Base-by-base conservation (phyloP, 345 rosid genomes). In the Mallotus nudiflorus region DNA sequence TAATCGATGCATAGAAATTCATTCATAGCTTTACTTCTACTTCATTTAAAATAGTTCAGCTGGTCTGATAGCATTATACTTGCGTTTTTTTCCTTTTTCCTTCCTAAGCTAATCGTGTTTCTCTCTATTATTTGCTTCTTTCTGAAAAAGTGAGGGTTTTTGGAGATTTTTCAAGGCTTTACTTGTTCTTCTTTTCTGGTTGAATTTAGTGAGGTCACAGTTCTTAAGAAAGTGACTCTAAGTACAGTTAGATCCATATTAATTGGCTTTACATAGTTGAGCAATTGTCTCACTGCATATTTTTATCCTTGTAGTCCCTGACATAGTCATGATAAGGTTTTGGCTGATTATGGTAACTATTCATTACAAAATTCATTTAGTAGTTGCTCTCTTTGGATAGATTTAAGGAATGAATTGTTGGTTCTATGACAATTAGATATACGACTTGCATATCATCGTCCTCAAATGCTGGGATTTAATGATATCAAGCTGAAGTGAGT, bases 331-430 rank as follows among this genome's bases (percentile, higher is more conserved):
- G 13, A 19, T 29, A 16, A 42, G n/a, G 28, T 51, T 52, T n/a
- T 51, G 44, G 46, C 68, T 45, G 22, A 31, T 29, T 12, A 61
- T 51, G 59, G n/a, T 69, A 51, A 58, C 13, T 56, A 46, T 24
- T 45, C 20, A 35, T 52, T 69, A 9, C 39, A 50, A 48, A 59
- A 51, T 51, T 39, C 52, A 50, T 42, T 63, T 19, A 37, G n/a
- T 51, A 9, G 31, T 25, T 66, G 57, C 37, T 45, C 57, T 44
- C 10, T 58, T 22, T 33, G 64, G 20, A 3, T 39, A 13, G 28
- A 42, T 54, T 39, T 37, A 44, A 67, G 49, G 46, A 42, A 42
- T 4, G 14, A 42, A 8, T 42, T 62, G 40, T 67, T 54, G 1
- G 9, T 40, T 39, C 29, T 40, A 7, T 25, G n/a, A 20, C 24